Evolutionary conservation across 2,329 filamentous ascomycete species (phyloP).

Genomic region (Polytolypa hystricis): DNA sequence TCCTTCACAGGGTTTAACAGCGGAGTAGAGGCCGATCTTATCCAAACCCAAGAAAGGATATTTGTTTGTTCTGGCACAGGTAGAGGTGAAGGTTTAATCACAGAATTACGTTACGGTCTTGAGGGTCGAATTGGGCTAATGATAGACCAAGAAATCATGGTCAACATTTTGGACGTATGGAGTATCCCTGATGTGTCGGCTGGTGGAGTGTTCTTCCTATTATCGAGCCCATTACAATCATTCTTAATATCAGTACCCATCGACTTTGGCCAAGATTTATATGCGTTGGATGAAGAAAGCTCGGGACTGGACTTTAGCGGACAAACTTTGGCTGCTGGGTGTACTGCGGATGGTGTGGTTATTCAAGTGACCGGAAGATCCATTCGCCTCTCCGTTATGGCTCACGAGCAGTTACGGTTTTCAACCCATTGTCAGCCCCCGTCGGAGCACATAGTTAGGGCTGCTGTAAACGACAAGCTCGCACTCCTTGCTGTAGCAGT

Average conservation of each 20-base stretch:
- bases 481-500: conserved; percentile 21
- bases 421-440: conserved; percentile 14
- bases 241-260: conserved; percentile 28
- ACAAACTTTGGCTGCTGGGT: conserved; percentile 35
- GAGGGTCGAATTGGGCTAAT: conserved; percentile 52
- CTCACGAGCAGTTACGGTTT: conserved; percentile 13
- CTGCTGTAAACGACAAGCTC: conserved; percentile 20
- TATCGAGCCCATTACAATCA: conserved; percentile 32
- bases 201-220: conserved; percentile 28
- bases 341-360: conserved; percentile 23
- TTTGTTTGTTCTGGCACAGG: conserved; percentile 59
- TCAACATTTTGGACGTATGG: conserved; percentile 34
- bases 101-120: conserved; percentile 58
- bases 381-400: conserved; percentile 22
- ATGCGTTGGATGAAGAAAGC: conserved; percentile 27
- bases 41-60: conserved; percentile 46
- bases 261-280: conserved; percentile 27
- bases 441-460: conserved; percentile 18
- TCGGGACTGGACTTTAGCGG: conserved; percentile 30
- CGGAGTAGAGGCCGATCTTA: too few relatives aligned
- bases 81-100: conserved; percentile 47
- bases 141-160: conserved; percentile 30
- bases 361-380: conserved; percentile 33
- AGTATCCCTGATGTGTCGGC: conserved; percentile 25
- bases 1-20: conserved; percentile 15